Conservation (phyloP, 2,329 filamentous ascomycete genomes). For the Arthrobotrys megalospora region DNA sequence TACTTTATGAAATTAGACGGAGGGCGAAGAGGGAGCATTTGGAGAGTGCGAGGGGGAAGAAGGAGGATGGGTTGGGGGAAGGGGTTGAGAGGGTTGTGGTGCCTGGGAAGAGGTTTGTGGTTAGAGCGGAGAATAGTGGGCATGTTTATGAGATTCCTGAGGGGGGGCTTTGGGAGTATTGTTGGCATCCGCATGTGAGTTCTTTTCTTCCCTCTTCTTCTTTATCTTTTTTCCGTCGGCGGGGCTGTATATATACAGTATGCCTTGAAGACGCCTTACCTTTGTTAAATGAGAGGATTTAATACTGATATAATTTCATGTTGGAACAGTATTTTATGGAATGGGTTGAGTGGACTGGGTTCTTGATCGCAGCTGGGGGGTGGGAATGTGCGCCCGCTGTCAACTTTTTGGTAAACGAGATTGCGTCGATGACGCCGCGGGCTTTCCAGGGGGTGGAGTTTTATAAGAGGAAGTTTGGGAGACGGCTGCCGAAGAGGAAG, state of each 20-base stretch:
- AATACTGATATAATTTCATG: no score
- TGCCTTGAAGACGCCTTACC: no score
- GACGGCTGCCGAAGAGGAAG: slow-evolving; percentile 71
- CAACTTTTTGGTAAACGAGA: slow-evolving; percentile 86
- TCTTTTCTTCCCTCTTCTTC: not conserved
- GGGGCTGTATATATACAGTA: no score
- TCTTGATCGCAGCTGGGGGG: slow-evolving; percentile 80
- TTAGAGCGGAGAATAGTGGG: slow-evolving; percentile 57
- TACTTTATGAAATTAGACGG: slow-evolving; percentile 87
- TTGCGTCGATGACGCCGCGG: slow-evolving; percentile 90
- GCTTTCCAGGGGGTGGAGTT: slow-evolving; percentile 85
- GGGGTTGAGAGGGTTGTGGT: slow-evolving; percentile 72
- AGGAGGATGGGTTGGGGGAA: slow-evolving; percentile 50
- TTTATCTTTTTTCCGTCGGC: not conserved
- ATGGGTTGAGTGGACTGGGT: slow-evolving; percentile 96
- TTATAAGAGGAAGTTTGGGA: slow-evolving; percentile 91
- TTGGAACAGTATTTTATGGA: slow-evolving; percentile 80
- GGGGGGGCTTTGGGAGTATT: slow-evolving; percentile 83
- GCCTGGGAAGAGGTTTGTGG: slow-evolving; percentile 71
- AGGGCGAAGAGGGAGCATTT: slow-evolving; percentile 74
- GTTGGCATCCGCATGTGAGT: slow-evolving; percentile 83
- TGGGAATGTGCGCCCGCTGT: slow-evolving; percentile 78
- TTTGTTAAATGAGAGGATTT: no score
- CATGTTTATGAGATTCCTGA: slow-evolving; percentile 75
- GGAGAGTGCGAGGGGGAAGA: slow-evolving; percentile 68